These are phyloP conservation scores for Sporisorium scitamineum DNA, from an alignment of 1,284 basidiomycete genomes.

Conservation along the genomic window DNA sequence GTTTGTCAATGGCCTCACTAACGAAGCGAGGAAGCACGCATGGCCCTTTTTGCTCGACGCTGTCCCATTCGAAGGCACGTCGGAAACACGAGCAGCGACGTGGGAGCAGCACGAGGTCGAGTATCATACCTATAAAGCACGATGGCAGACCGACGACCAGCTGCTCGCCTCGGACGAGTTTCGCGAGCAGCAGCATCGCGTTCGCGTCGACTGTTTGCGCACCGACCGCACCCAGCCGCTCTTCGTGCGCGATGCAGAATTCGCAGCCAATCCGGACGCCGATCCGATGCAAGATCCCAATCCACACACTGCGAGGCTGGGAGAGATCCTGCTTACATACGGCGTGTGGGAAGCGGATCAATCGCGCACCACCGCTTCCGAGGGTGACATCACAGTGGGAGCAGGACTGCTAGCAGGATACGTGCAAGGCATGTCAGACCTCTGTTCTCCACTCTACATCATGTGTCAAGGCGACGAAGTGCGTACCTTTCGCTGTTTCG, in stretches of 20 bases:
- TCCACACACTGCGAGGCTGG: slow-evolving; percentile 83
- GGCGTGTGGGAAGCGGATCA: slow-evolving; percentile 55
- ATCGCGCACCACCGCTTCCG: not conserved
- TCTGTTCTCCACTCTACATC: slow-evolving; percentile 92
- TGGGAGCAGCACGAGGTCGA: slow-evolving; percentile 38
- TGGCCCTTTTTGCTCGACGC: slow-evolving; percentile 94
- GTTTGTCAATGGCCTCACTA: slow-evolving; percentile 57
- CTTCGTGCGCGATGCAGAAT: slow-evolving; percentile 72
- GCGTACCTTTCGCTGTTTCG: slow-evolving; percentile 94
- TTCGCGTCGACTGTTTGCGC: slow-evolving; percentile 93
- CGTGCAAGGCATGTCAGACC: slow-evolving; percentile 97
- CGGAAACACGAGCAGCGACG: slow-evolving; percentile 45
- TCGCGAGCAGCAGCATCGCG: slow-evolving; percentile 80
- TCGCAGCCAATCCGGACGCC: slow-evolving; percentile 54
- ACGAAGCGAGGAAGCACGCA: slow-evolving; percentile 69
- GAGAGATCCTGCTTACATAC: slow-evolving; percentile 87
- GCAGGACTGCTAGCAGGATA: slow-evolving; percentile 71
- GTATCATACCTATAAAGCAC: slow-evolving; percentile 44
- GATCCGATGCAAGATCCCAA: slow-evolving; percentile 74
- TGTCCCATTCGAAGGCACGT: slow-evolving; percentile 77
- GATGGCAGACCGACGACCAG: slow-evolving; percentile 48
- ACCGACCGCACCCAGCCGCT: slow-evolving; percentile 93
- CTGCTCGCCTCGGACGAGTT: slow-evolving; percentile 29
- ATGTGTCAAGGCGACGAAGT: slow-evolving; percentile 89
- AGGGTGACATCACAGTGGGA: not conserved